Evolutionary conservation across 176 grass and related monocot species (phyloP).

Genomic region (Triticum urartu): DNA sequence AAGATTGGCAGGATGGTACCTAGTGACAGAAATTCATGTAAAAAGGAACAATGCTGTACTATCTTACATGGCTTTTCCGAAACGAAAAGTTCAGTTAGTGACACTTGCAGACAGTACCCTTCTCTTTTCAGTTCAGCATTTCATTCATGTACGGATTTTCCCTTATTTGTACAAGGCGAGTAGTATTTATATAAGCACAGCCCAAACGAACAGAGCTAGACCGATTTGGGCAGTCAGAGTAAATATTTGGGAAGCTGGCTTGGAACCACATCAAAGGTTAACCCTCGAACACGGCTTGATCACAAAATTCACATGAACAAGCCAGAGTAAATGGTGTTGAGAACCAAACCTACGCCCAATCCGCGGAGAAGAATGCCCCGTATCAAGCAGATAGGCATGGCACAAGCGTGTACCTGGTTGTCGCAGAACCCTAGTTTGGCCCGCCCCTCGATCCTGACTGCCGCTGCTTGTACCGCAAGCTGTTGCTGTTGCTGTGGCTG

Average conservation of each 20-base stretch:
- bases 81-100: not conserved
- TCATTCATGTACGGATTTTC: not conserved
- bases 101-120: not conserved
- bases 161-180: not conserved
- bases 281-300: not conserved
- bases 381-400: no score
- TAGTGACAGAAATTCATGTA: not conserved
- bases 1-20: not conserved
- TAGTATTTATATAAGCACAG: not conserved
- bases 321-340: no score
- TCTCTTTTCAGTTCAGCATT: not conserved
- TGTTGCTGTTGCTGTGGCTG: no score
- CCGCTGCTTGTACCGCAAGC: no score
- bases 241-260: not conserved
- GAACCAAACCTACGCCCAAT: no score
- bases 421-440: no score
- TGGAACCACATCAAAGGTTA: not conserved
- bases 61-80: not conserved
- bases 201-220: not conserved
- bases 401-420: no score
- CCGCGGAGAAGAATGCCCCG: no score
- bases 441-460: no score
- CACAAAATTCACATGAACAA: no score
- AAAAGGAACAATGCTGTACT: not conserved
- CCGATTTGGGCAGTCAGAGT: not conserved